A percentile compares a stretch with the other conserved stretches of the same genome.
Conservation (phyloP, 176 grass and related monocot genomes). For the Olyra latifolia region DNA sequence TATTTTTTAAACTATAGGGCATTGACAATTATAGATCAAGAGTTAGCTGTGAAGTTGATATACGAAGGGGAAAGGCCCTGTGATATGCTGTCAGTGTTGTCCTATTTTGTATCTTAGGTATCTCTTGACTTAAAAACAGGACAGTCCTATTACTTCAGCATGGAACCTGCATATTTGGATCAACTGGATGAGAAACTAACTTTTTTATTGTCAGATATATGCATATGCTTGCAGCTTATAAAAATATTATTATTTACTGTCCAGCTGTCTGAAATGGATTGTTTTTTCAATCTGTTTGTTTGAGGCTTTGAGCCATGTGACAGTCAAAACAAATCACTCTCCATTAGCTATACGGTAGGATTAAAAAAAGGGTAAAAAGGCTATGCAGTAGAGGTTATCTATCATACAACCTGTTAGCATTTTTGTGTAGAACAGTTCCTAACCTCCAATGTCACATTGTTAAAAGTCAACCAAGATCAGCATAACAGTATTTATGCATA, state of each 20-base stretch:
- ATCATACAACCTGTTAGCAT: neutral
- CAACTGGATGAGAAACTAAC: neutral
- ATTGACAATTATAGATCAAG: slow-evolving; percentile 12
- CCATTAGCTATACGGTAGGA: neutral
- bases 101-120: neutral
- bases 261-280: neutral
- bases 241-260: neutral
- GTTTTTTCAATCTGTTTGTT: neutral
- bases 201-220: neutral
- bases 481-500: neutral
- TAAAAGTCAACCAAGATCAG: neutral
- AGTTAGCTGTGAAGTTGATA: neutral
- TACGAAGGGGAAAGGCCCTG: slow-evolving; percentile 20
- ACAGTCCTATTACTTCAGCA: neutral
- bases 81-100: neutral
- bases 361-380: neutral
- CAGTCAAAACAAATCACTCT: neutral
- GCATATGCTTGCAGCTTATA: neutral
- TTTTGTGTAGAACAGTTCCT: neutral
- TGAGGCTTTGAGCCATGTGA: neutral
- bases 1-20: neutral
- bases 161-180: neutral
- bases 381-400: neutral
- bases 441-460: neutral
- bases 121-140: slow-evolving; percentile 1